Conservation (phyloP, 257 asterid species). For the Solanum virginianum region DNA sequence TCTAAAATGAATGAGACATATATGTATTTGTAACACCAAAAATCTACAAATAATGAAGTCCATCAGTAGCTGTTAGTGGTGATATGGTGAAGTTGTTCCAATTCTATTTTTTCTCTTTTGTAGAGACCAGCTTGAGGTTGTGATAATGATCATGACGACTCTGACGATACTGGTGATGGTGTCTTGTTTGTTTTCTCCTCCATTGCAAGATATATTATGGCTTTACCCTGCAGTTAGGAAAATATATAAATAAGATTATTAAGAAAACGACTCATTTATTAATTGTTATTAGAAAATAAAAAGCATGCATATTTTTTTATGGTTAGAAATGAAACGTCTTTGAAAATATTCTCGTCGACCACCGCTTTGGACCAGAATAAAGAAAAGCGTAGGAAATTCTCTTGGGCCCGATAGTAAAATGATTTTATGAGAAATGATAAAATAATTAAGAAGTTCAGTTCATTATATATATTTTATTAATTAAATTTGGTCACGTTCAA, state of each 20-base stretch:
- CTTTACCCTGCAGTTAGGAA: neutral
- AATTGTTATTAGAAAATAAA: neutral
- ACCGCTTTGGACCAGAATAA: neutral
- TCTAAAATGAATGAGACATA: neutral
- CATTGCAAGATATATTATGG: slow-evolving; percentile 8
- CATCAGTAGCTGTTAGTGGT: neutral
- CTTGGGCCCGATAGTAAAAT: neutral
- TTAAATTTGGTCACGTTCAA: too few species aligned
- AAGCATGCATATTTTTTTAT: neutral
- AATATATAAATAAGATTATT: neutral
- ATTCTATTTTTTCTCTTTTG: slow-evolving; percentile 16
- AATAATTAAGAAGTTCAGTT: too few species aligned
- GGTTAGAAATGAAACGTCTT: too few species aligned
- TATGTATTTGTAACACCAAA: neutral
- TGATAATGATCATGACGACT: neutral
- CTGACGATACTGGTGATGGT: slow-evolving; percentile 4
- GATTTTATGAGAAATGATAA: neutral
- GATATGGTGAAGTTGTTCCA: slow-evolving; percentile 1
- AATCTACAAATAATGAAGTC: neutral
- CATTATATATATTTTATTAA: too few species aligned
- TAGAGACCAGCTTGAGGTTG: neutral
- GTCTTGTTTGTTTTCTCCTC: neutral
- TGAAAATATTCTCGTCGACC: neutral
- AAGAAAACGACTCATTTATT: neutral
- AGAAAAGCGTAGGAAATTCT: neutral